These are phyloP conservation scores for Aspergillus tanneri DNA, from an alignment of 2,329 filamentous ascomycete species.

Conservation along the genomic window DNA sequence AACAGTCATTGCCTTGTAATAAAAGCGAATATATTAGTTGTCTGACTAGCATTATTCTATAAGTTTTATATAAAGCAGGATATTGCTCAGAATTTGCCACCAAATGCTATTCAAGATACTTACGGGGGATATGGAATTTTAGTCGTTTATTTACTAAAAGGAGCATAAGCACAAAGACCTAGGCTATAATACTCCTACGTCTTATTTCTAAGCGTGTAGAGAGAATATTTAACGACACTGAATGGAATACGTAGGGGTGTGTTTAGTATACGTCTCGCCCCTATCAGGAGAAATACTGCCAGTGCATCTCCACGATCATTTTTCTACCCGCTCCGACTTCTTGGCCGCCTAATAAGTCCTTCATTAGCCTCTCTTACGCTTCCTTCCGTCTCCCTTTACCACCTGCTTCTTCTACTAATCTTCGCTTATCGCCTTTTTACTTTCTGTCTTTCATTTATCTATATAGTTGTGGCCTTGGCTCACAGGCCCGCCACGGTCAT, in stretches of 20 bases:
- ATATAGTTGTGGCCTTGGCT: constrained; percentile 19
- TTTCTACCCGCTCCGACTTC: not conserved
- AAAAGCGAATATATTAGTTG: constrained; percentile 1
- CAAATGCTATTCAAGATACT: not conserved
- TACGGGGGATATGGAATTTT: not conserved
- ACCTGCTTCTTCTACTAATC: constrained; percentile 12
- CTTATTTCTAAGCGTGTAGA: too few relatives aligned
- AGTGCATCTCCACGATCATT: not conserved
- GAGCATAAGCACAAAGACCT: too few relatives aligned
- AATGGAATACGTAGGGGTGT: not conserved
- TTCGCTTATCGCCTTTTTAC: constrained; percentile 11
- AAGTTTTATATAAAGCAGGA: not conserved
- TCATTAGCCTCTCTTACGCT: constrained; percentile 1
- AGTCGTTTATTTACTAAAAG: not conserved
- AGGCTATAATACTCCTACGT: too few relatives aligned
- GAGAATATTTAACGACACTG: too few relatives aligned
- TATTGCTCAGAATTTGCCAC: not conserved
- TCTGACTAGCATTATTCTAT: constrained; percentile 1
- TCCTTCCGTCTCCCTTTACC: constrained; percentile 12
- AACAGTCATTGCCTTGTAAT: too few relatives aligned
- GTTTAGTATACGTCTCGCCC: not conserved
- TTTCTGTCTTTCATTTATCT: constrained; percentile 11
- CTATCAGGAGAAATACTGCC: not conserved
- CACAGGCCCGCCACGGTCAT: constrained; percentile 28
- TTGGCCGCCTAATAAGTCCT: not conserved